Evolutionary conservation across 2,329 filamentous ascomycete genomes (phyloP), one percentile per base, ranked within the genome.

Genomic region (Stemphylium lycopersici): DNA sequence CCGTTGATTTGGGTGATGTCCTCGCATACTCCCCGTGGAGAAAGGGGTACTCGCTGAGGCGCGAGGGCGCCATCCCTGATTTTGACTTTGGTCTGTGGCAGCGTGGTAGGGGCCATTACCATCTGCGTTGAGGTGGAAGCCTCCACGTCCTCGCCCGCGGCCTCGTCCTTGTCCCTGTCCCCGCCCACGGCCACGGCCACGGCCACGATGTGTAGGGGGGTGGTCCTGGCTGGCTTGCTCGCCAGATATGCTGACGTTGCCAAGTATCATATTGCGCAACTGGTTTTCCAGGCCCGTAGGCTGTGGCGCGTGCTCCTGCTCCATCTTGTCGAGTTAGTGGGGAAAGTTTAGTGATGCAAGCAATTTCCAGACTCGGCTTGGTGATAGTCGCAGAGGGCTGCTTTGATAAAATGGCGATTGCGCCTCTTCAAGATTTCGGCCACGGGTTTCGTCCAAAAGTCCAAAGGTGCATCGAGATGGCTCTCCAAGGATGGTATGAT

Each of bases 231-330:
- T 52, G 54, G 58, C 40, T 34, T 62, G 60, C 12, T 46, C 44
- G 39, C 52, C 40, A n/a, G 59, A 47, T 6, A 73, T 67, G 20
- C 70, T 72, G 43, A 77, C 74, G 66, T 85, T 84, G 58, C 77
- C 80, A 44, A 89, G 76, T 26, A 87, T 87, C 71, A 90, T 81
- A 55, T 77, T 79, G 40, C 85, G 82, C 34, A 89, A 74, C 48
- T 81, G 83, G 44, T 83, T 78, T 66, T 89, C 86, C 43, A 75
- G 58, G 20, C 56, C 65, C 24, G 33, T 55, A 16, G 51, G 47
- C 18, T 56, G 42, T 42, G 55, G 26, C 26, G 57, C 39, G 43
- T 48, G 31, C 26, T 49, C 29, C 39, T 56, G 58, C 20, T 59
- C 61, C 68, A 69, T 72, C 48, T 39, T 51, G 53, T 41, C n/a